phyloP scores from a whole-genome alignment of 1,284 basidiomycete genomes.

The Hymenochaete sp. region DNA sequence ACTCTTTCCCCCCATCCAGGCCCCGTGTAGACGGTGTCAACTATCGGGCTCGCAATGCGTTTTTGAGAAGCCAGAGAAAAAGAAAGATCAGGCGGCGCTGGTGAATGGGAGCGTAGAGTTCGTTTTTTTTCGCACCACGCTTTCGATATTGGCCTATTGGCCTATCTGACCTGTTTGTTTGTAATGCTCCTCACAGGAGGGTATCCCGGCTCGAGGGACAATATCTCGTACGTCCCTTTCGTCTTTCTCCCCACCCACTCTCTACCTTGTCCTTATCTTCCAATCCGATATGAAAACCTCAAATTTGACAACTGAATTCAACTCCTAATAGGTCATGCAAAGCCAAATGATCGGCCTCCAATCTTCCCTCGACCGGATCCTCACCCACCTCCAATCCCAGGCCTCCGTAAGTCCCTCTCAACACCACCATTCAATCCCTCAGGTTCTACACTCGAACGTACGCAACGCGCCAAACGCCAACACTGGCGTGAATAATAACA shows the following conservation, averaged over 20 bases:
- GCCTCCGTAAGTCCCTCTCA: slow-evolving; percentile 23
- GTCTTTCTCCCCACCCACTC: slow-evolving; percentile 8
- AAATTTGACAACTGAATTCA: no score
- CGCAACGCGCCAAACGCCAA: slow-evolving; percentile 24
- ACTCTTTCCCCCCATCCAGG: slow-evolving; percentile 33
- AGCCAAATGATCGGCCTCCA: slow-evolving; percentile 89
- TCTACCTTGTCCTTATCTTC: slow-evolving; percentile 12
- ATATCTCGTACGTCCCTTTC: slow-evolving; percentile 49
- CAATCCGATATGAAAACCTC: no score
- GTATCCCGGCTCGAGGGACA: slow-evolving; percentile 76
- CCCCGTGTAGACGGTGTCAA: slow-evolving; percentile 84
- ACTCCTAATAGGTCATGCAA: slow-evolving; percentile 60
- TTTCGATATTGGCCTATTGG: slow-evolving; percentile 22
- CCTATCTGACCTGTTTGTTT: slow-evolving; percentile 14
- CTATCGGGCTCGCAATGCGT: slow-evolving; percentile 77
- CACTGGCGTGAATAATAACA: slow-evolving; percentile 22
- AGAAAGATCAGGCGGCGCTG: slow-evolving; percentile 50
- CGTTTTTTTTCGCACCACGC: slow-evolving; percentile 15
- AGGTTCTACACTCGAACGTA: no score
- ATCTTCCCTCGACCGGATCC: slow-evolving; percentile 72
- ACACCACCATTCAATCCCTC: no score
- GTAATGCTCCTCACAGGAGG: slow-evolving; percentile 39
- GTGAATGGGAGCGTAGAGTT: slow-evolving; percentile 62
- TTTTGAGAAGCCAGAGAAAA: slow-evolving; percentile 90
- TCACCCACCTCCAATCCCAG: slow-evolving; percentile 56